These are phyloP conservation scores for Auxenochlorella pyrenoidosa DNA, from an alignment of 139 green algal species.

Conservation along the genomic window DNA sequence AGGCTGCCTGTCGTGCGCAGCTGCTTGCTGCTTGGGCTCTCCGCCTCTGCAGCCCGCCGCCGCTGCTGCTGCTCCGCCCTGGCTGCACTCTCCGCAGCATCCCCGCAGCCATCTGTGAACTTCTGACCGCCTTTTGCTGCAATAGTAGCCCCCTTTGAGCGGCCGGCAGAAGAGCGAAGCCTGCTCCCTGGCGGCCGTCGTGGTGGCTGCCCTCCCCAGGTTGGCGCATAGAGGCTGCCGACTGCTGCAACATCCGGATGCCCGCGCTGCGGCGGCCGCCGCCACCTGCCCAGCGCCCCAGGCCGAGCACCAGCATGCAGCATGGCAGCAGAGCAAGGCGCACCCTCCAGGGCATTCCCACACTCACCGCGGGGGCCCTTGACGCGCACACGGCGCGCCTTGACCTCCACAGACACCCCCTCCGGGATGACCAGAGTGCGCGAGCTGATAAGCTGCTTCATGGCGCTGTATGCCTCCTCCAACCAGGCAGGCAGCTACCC, in stretches of 20 bases:
- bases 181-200: background rate
- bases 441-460: constrained; percentile 81
- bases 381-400: constrained; percentile 68
- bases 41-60: too few relatives aligned
- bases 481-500: background rate
- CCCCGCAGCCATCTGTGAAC: too few relatives aligned
- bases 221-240: background rate
- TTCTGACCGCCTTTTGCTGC: too few relatives aligned
- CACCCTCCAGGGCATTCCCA: background rate
- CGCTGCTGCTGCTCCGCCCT: too few relatives aligned
- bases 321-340: background rate
- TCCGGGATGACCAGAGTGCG: constrained; percentile 70
- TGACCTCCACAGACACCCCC: constrained; percentile 64
- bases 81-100: too few relatives aligned
- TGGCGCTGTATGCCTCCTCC: constrained; percentile 43
- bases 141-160: too few relatives aligned
- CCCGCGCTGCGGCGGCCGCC: background rate
- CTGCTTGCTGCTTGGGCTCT: too few relatives aligned
- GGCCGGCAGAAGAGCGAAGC: too few relatives aligned
- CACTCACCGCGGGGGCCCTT: constrained; percentile 82
- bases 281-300: background rate
- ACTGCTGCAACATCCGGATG: background rate
- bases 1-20: background rate
- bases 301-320: background rate
- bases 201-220: background rate